Evolutionary conservation across 2,329 filamentous ascomycete genomes (phyloP).

Genomic region (Didymella keratinophila): DNA sequence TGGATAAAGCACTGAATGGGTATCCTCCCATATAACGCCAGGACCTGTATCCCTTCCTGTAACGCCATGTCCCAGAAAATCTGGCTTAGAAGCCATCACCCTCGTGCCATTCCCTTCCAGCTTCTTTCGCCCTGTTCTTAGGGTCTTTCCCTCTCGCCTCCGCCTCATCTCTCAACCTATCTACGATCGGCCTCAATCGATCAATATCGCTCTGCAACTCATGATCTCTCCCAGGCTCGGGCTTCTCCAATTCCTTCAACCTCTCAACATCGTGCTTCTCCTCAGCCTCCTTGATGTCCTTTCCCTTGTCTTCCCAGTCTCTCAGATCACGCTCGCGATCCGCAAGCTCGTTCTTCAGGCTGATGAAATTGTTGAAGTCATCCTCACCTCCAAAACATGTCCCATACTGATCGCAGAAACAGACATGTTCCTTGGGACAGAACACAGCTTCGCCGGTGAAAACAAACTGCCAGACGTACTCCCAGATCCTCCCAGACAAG

Average conservation of each 20-base stretch:
- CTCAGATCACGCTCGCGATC: constrained; percentile 54
- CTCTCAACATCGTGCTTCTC: constrained; percentile 41
- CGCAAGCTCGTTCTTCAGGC: constrained; percentile 54
- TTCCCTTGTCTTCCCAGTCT: constrained; percentile 53
- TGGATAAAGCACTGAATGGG: neutral
- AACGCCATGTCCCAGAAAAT: constrained; percentile 1
- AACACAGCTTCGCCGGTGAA: constrained; percentile 61
- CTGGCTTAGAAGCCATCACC: constrained; percentile 61
- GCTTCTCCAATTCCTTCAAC: constrained; percentile 41
- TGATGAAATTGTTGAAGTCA: constrained; percentile 59
- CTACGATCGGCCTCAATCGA: constrained; percentile 53
- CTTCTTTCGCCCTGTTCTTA: constrained; percentile 59
- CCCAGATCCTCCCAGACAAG: constrained; percentile 67
- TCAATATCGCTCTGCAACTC: constrained; percentile 56
- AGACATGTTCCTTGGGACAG: constrained; percentile 63
- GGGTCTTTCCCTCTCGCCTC: constrained; percentile 61
- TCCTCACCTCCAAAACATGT: constrained; percentile 65
- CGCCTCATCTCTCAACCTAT: constrained; percentile 55
- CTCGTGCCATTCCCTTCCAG: constrained; percentile 62
- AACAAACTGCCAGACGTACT: constrained; percentile 70
- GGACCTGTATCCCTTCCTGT: neutral
- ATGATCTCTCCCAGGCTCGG: constrained; percentile 53
- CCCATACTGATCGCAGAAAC: constrained; percentile 71
- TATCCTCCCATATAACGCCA: constrained; percentile 8
- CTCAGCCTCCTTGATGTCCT: constrained; percentile 47